phyloP scores from a whole-genome alignment of 345 rosid species.

The Eucalyptus cladocalyx region DNA sequence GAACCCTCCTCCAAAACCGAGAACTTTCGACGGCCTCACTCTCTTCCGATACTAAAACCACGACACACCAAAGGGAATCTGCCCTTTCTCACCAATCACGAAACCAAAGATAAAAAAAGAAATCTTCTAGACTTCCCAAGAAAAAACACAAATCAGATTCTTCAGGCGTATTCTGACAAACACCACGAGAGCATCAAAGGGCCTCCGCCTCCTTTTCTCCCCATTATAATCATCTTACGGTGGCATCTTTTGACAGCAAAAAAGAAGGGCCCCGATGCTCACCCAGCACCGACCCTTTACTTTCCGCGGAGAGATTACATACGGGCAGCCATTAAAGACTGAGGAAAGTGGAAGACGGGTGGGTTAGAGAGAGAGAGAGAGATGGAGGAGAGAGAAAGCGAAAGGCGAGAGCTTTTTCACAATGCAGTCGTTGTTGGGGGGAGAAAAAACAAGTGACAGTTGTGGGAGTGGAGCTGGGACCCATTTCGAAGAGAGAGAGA shows the following conservation, averaged over 20 bases:
- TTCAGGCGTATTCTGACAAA: not conserved
- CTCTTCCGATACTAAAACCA: not conserved
- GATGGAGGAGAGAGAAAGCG: not conserved
- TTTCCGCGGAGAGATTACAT: not conserved
- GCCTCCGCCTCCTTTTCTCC: not conserved
- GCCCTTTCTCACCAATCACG: not conserved
- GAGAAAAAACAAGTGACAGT: not conserved
- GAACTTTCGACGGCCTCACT: not conserved
- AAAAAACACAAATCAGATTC: not conserved
- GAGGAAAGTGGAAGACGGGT: not conserved
- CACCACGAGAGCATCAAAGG: not conserved
- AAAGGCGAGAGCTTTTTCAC: not conserved
- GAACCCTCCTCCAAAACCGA: not conserved
- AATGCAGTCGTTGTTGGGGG: not conserved
- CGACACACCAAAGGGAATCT: not conserved
- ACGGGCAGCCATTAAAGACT: conserved; percentile 29
- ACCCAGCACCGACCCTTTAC: conserved; percentile 45
- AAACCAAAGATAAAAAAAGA: not conserved
- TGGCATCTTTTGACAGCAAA: not conserved
- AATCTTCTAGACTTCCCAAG: not conserved
- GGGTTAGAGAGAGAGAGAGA: not conserved
- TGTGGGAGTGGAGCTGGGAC: not conserved
- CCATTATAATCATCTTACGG: not conserved
- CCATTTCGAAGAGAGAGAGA: not conserved
- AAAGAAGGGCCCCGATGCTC: conserved; percentile 2